Percentiles rank a stretch among this genome's conserved stretches.
phyloP scores from a whole-genome alignment of 768 basidiomycete genomes.

The Neoboletus brunneissimus region DNA sequence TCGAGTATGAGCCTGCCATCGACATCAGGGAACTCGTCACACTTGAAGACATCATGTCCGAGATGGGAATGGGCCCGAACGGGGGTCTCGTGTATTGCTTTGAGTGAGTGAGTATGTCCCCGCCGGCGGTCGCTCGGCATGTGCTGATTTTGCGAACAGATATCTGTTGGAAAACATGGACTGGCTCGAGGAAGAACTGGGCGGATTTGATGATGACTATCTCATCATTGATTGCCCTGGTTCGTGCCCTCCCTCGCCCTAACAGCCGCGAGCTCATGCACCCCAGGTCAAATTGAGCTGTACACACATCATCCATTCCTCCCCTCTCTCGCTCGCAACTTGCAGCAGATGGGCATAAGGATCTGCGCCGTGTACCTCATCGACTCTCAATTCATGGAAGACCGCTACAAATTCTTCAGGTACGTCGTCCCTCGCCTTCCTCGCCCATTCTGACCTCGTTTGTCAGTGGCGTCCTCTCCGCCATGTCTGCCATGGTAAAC shows the following conservation, averaged over 20 bases:
- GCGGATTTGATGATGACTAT: conserved; percentile 95
- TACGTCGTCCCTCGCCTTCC: conserved; percentile 24
- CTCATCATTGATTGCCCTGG: conserved; percentile 90
- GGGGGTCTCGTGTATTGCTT: conserved; percentile 98
- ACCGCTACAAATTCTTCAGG: conserved; percentile 98
- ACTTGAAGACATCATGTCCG: conserved; percentile 93
- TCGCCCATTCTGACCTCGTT: conserved; percentile 4
- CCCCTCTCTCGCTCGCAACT: conserved; percentile 78
- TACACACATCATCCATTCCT: conserved; percentile 99
- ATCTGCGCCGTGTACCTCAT: conserved; percentile 90
- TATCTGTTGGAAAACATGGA: conserved; percentile 97
- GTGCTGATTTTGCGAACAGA: conserved; percentile 40
- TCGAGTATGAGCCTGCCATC: conserved; percentile 89
- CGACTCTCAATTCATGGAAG: conserved; percentile 99
- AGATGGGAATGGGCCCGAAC: conserved; percentile 94
- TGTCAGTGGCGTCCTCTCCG: conserved; percentile 84
- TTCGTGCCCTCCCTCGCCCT: conserved; percentile 30
- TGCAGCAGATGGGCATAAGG: conserved; percentile 75
- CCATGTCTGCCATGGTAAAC: conserved; percentile 99
- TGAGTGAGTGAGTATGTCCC: conserved; percentile 78
- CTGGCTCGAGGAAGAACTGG: conserved; percentile 96
- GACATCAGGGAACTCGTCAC: conserved; percentile 94
- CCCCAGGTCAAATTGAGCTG: conserved; percentile 90
- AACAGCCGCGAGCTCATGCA: conserved; percentile 5
- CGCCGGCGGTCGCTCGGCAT: neutral